A percentile compares a stretch with the other conserved stretches of the same genome.
Conservation (phyloP, 1,139 yeast genomes). For the Magnusiomyces tetraspermus region DNA sequence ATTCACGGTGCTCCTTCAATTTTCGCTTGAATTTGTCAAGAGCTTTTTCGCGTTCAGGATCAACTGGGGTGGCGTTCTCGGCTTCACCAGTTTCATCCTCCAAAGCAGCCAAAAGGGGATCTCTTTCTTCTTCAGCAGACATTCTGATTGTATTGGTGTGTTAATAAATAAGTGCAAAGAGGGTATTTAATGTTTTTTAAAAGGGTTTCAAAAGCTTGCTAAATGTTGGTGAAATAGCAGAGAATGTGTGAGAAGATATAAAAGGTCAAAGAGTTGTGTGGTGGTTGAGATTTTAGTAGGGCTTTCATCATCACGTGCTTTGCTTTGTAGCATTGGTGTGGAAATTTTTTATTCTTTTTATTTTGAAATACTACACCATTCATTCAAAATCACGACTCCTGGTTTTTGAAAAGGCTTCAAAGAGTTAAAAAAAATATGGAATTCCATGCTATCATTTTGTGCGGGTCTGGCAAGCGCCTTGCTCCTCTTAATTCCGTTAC, state of each 20-base stretch:
- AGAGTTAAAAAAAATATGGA: slow-evolving; percentile 45
- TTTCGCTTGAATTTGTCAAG: slow-evolving; percentile 73
- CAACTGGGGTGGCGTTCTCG: slow-evolving; percentile 31
- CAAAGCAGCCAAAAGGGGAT: slow-evolving; percentile 29
- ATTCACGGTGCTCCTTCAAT: slow-evolving; percentile 84
- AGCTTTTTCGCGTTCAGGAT: slow-evolving; percentile 74
- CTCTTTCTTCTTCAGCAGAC: slow-evolving; percentile 22
- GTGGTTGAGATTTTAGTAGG: neutral
- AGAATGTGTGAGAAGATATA: neutral
- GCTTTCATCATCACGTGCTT: neutral
- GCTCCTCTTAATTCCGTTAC: slow-evolving; percentile 43
- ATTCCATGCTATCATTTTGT: slow-evolving; percentile 80
- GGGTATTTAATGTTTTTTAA: neutral
- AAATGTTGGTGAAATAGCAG: neutral
- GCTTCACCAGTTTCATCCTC: slow-evolving; percentile 23
- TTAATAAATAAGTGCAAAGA: neutral
- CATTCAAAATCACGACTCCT: no score
- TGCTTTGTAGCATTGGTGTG: no score
- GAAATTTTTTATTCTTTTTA: no score
- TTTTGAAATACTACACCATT: neutral
- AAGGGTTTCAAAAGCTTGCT: neutral
- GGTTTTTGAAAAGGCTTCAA: neutral
- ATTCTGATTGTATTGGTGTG: neutral
- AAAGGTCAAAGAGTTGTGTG: neutral
- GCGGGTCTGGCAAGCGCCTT: slow-evolving; percentile 73